A percentile compares a stretch with the other conserved stretches of the same genome.
phyloP scores from a whole-genome alignment of 306 rosid species.

The Mucuna pruriens region DNA sequence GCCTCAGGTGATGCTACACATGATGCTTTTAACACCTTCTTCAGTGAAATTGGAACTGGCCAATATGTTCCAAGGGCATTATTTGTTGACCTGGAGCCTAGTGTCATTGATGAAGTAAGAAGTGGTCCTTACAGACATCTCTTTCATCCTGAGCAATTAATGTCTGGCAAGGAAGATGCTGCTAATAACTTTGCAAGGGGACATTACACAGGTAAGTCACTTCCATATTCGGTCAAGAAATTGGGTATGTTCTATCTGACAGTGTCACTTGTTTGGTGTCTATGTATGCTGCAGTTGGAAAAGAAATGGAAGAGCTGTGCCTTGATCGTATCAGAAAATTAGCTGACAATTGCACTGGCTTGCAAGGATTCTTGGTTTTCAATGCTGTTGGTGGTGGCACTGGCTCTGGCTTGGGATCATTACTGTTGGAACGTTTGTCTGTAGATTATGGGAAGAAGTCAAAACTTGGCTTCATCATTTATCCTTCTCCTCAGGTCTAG shows the following conservation, averaged over 20 bases:
- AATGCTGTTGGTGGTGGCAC: constrained; percentile 90
- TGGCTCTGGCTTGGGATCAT: constrained; percentile 81
- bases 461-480: constrained; percentile 75
- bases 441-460: constrained; percentile 77
- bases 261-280: constrained; percentile 27
- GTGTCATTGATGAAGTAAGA: constrained; percentile 72
- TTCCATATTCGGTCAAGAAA: background rate
- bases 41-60: constrained; percentile 71
- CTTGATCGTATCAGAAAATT: constrained; percentile 67
- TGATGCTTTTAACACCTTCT: constrained; percentile 79
- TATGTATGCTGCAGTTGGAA: constrained; percentile 61
- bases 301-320: constrained; percentile 67
- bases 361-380: constrained; percentile 79
- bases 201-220: constrained; percentile 64
- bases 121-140: constrained; percentile 68
- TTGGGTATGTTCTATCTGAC: background rate
- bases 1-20: constrained; percentile 42
- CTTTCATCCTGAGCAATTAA: constrained; percentile 75
- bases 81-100: constrained; percentile 79
- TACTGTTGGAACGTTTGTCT: constrained; percentile 72
- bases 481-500: constrained; percentile 81
- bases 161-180: constrained; percentile 84
- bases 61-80: constrained; percentile 76
- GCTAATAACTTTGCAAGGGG: constrained; percentile 83
- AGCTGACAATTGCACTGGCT: constrained; percentile 79